phyloP scores from a whole-genome alignment of 2,329 filamentous ascomycete genomes.

The Epicoccum nigrum region DNA sequence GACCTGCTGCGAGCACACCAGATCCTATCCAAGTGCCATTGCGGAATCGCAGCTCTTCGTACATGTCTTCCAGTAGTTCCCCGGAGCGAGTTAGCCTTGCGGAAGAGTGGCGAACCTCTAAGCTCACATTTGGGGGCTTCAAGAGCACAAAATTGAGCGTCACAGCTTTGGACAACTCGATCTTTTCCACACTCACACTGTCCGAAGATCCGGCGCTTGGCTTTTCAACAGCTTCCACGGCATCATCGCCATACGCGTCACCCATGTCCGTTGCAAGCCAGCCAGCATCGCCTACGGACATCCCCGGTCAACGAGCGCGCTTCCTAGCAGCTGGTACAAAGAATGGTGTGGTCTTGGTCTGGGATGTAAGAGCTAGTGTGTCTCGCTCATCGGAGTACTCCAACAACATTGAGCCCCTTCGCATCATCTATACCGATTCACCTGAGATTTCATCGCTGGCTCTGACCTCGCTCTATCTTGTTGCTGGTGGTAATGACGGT shows the following conservation, averaged over 20 bases:
- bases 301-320: slow-evolving; percentile 84
- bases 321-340: slow-evolving; percentile 82
- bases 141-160: slow-evolving; percentile 69
- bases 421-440: slow-evolving; percentile 87
- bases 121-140: slow-evolving; percentile 66
- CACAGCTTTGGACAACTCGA: slow-evolving; percentile 75
- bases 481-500: slow-evolving; percentile 93
- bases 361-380: slow-evolving; percentile 77
- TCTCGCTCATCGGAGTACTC: slow-evolving; percentile 60
- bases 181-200: slow-evolving; percentile 70
- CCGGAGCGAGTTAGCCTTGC: slow-evolving; percentile 45
- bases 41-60: slow-evolving; percentile 40
- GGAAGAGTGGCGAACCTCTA: slow-evolving; percentile 71
- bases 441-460: slow-evolving; percentile 84
- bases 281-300: slow-evolving; percentile 59
- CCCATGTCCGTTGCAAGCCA: slow-evolving; percentile 58
- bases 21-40: slow-evolving; percentile 25
- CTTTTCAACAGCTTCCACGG: slow-evolving; percentile 60
- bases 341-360: slow-evolving; percentile 76
- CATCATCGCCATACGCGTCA: slow-evolving; percentile 61
- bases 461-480: slow-evolving; percentile 82
- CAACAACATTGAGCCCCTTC: slow-evolving; percentile 72
- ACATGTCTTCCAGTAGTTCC: slow-evolving; percentile 46
- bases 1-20: slow-evolving; percentile 39
- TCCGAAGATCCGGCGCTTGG: slow-evolving; percentile 78